Percentiles rank a stretch among this genome's conserved stretches.
These are phyloP conservation scores for Mariannaea elegans DNA, from an alignment of 2,329 filamentous ascomycete species.

Conservation along the genomic window DNA sequence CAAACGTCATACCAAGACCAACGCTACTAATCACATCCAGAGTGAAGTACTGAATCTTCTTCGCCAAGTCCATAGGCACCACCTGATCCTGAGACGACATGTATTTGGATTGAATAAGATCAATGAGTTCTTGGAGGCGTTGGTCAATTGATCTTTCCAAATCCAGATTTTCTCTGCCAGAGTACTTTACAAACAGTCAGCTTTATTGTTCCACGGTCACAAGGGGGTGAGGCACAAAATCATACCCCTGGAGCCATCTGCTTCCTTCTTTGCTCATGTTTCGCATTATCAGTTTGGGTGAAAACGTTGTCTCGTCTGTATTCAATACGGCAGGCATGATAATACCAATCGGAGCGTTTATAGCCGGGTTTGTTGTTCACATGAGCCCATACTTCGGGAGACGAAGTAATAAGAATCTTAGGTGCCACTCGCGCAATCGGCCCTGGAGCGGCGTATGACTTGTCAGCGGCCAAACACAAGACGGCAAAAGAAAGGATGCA, in stretches of 20 bases:
- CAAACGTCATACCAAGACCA: conserved; percentile 59
- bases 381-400: conserved; percentile 56
- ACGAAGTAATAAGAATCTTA: conserved; percentile 58
- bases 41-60: conserved; percentile 59
- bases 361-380: conserved; percentile 54
- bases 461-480: too few species aligned
- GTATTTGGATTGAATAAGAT: conserved; percentile 56
- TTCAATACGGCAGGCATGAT: conserved; percentile 57
- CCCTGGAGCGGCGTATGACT: not conserved
- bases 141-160: conserved; percentile 60
- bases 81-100: conserved; percentile 42
- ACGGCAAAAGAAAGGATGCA: too few species aligned
- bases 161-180: conserved; percentile 61
- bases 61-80: conserved; percentile 55
- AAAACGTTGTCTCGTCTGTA: conserved; percentile 63
- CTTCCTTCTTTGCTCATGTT: conserved; percentile 55
- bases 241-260: conserved; percentile 62
- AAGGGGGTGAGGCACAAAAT: not conserved
- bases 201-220: too few species aligned
- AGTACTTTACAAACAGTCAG: conserved; percentile 52
- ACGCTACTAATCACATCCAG: conserved; percentile 63
- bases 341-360: conserved; percentile 53
- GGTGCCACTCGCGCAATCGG: conserved; percentile 52
- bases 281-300: conserved; percentile 56
- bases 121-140: conserved; percentile 54